These are phyloP conservation scores for Dentipellis fragilis DNA, from an alignment of 768 basidiomycete genomes.

Conservation along the genomic window DNA sequence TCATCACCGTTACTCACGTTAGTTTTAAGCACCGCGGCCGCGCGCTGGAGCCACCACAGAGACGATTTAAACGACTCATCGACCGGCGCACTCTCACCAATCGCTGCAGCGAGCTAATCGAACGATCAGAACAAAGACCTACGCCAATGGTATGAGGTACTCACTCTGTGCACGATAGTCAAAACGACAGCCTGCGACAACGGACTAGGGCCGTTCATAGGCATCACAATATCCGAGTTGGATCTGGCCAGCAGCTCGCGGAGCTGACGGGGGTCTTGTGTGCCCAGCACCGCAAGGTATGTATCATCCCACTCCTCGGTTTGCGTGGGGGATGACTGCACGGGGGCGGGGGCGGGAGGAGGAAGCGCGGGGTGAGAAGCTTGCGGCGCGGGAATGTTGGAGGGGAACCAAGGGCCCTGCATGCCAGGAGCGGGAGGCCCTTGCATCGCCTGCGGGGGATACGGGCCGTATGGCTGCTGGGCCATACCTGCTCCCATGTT, in stretches of 20 bases:
- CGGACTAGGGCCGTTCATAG: slow-evolving; percentile 54
- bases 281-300: slow-evolving; percentile 66
- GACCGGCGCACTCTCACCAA: slow-evolving; percentile 65
- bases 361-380: slow-evolving; percentile 72
- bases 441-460: slow-evolving; percentile 12
- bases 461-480: slow-evolving; percentile 21
- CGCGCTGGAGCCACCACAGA: slow-evolving; percentile 82
- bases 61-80: slow-evolving; percentile 78
- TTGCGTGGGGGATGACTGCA: slow-evolving; percentile 42
- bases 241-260: slow-evolving; percentile 64
- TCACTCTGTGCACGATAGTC: slow-evolving; percentile 73
- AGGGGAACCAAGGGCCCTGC: slow-evolving; percentile 46
- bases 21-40: slow-evolving; percentile 59
- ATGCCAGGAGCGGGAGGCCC: slow-evolving; percentile 14
- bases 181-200: slow-evolving; percentile 79
- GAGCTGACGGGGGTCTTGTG: slow-evolving; percentile 65
- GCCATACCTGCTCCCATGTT: slow-evolving; percentile 26
- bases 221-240: slow-evolving; percentile 75
- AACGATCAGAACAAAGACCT: background rate
- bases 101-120: slow-evolving; percentile 55
- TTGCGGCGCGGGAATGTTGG: slow-evolving; percentile 68
- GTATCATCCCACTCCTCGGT: slow-evolving; percentile 75
- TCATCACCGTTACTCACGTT: slow-evolving; percentile 34
- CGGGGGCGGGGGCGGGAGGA: slow-evolving; percentile 37
- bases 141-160: slow-evolving; percentile 18